Conservation (phyloP, 1,284 basidiomycete species). For the Malassezia dermatis region DNA sequence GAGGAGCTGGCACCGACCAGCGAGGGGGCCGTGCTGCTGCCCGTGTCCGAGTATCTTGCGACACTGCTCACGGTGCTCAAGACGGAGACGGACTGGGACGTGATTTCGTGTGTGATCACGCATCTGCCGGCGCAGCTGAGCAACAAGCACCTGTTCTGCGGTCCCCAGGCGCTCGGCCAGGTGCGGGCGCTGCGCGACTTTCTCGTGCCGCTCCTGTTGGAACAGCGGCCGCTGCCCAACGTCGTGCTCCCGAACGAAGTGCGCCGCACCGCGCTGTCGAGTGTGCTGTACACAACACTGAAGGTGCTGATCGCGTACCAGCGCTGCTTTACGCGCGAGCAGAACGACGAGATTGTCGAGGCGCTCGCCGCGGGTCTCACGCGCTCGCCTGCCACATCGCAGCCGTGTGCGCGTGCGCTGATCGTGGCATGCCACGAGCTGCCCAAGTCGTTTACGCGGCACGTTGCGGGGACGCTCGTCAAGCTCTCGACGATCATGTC, state of each 20-base stretch:
- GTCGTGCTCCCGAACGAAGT: conserved; percentile 55
- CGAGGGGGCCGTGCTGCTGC: conserved; percentile 52
- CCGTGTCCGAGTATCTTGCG: conserved; percentile 66
- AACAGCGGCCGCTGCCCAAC: conserved; percentile 56
- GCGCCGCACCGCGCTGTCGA: conserved; percentile 64
- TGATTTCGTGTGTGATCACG: conserved; percentile 81
- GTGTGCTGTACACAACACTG: conserved; percentile 75
- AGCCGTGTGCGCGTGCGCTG: conserved; percentile 82
- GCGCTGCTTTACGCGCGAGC: conserved; percentile 60
- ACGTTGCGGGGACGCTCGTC: conserved; percentile 65
- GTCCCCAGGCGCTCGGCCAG: conserved; percentile 62
- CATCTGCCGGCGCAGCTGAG: conserved; percentile 81
- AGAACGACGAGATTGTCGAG: conserved; percentile 64
- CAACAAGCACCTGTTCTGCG: conserved; percentile 95
- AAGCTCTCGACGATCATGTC: conserved; percentile 90
- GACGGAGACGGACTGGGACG: conserved; percentile 77
- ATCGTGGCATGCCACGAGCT: conserved; percentile 82
- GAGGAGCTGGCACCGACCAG: conserved; percentile 19
- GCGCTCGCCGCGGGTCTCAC: conserved; percentile 69
- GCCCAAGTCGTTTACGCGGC: conserved; percentile 69
- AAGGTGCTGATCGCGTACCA: conserved; percentile 82
- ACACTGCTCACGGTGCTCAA: conserved; percentile 63
- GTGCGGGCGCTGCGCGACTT: conserved; percentile 60
- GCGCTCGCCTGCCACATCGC: conserved; percentile 67
- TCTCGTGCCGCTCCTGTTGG: conserved; percentile 61